A percentile compares a stretch with the other conserved stretches of the same genome.
Evolutionary conservation across 163 green algal species (phyloP).

Genomic region (Scenedesmus sp.): DNA sequence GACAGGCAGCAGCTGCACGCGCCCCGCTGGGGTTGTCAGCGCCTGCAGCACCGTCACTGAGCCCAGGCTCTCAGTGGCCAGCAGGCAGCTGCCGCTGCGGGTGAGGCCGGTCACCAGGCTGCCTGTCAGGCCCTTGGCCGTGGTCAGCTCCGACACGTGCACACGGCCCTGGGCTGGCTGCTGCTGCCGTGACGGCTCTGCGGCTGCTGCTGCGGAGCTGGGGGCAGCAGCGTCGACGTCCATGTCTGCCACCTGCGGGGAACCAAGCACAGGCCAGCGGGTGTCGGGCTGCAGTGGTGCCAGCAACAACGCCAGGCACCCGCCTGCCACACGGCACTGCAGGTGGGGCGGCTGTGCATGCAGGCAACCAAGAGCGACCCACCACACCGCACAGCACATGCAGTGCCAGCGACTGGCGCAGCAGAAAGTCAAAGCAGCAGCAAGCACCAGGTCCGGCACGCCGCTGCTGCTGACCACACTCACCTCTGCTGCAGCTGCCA

Average conservation of each 20-base stretch:
- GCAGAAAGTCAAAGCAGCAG: no score
- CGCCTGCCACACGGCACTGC: no score
- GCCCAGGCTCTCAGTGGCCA: slow-evolving; percentile 32
- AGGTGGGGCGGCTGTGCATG: no score
- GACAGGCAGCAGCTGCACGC: slow-evolving; percentile 38
- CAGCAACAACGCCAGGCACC: background rate
- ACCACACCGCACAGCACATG: no score
- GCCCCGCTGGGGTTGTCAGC: background rate
- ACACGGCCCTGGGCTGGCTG: slow-evolving; percentile 10
- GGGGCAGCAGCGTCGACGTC: background rate
- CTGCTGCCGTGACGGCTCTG: background rate
- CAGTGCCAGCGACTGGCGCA: no score
- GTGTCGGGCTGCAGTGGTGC: background rate
- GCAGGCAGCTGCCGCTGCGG: background rate
- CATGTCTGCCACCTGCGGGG: slow-evolving; percentile 31
- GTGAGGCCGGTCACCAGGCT: background rate
- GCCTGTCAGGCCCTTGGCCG: background rate
- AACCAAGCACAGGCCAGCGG: background rate
- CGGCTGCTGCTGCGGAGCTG: background rate
- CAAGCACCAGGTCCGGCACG: background rate
- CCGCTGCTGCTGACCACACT: background rate
- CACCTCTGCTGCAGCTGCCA: slow-evolving; percentile 32
- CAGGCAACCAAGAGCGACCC: no score
- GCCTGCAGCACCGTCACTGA: slow-evolving; percentile 21
- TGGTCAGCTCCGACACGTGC: background rate